Conservation (phyloP, 768 basidiomycete species). For the Melanogaster broomeanus region DNA sequence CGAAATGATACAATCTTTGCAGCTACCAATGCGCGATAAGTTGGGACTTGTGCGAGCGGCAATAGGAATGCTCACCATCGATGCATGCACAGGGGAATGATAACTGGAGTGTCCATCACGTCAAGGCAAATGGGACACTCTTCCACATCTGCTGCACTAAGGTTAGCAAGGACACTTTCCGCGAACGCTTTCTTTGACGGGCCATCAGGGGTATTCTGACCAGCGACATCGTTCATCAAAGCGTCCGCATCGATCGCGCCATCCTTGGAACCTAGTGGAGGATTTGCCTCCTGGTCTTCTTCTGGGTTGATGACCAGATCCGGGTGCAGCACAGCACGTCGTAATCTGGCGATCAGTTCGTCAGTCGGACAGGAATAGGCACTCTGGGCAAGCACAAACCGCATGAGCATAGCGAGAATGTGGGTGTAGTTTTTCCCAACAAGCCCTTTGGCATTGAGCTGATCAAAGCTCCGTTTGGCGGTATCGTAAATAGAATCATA, state of each 20-base stretch:
- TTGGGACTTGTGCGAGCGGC: not conserved
- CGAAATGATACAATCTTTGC: constrained; percentile 86
- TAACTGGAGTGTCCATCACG: constrained; percentile 66
- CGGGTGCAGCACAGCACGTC: constrained; percentile 92
- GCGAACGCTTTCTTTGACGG: constrained; percentile 48
- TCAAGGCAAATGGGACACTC: constrained; percentile 88
- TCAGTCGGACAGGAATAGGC: constrained; percentile 3
- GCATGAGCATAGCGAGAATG: constrained; percentile 94
- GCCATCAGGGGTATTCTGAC: constrained; percentile 28
- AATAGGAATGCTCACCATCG: constrained; percentile 52
- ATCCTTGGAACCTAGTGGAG: constrained; percentile 34
- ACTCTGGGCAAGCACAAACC: constrained; percentile 45
- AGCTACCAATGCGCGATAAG: constrained; percentile 45
- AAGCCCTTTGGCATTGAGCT: constrained; percentile 74
- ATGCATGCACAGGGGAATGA: constrained; percentile 78
- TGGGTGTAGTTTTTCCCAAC: constrained; percentile 82
- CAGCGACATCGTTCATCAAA: constrained; percentile 56
- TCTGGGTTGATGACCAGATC: constrained; percentile 68
- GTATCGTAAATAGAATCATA: constrained; percentile 85
- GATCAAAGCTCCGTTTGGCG: constrained; percentile 80
- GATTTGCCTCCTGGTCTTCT: constrained; percentile 38
- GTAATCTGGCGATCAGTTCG: constrained; percentile 51
- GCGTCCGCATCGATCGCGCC: constrained; percentile 56
- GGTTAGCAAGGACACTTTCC: constrained; percentile 63
- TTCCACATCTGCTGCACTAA: constrained; percentile 47